Base-by-base conservation (phyloP, 2,329 filamentous ascomycete species). In the Rutstroemia sydowiana region DNA sequence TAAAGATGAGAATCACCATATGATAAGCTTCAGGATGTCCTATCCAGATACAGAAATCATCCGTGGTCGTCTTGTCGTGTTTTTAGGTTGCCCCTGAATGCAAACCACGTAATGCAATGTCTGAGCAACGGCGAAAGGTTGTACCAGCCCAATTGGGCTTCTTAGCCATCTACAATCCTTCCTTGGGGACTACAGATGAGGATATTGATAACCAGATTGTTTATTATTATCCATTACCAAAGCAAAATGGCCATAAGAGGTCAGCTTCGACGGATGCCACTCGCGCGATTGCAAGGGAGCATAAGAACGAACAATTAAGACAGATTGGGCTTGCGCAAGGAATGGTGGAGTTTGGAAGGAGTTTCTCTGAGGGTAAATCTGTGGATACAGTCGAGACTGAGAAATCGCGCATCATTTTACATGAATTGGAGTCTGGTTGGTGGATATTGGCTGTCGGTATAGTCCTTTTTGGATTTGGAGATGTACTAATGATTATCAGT, bases 241-340 rank as follows among this genome's bases (percentile, higher is more conserved):
- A 48, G 20, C 53, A 39, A 16, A 48, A 55, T 20, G 50, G 52
- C 31, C 37, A 45, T 26, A 49, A 45, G 20, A 31, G 30, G 23
- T 45, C 26, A 3, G 41, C 6, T 14, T 52, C 36, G 30, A 53
- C 36, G 39, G 57, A 54, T 44, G 61, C 56, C 21, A 65, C 48
- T 58, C 62, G 68, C 62, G 36, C 57, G 37, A 62, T 69, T 26
- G 60, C 63, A 9, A 72, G 78, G 45, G 82, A 88, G 59, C 82
- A 90, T 63, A 81, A 83, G 65, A 93, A 97, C 69, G 87, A 95
- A 71, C 85, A 85, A 61, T 74, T 97, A 63, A 81, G 93, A 58
- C 91, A 96, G 74, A 90, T 98, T 66, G 93, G 93, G 34, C 81
- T 98, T 57, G 93, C 93, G 37, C 93, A 98, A 72, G 93, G 91